Percentiles rank a stretch among this genome's conserved stretches.
Evolutionary conservation across 768 basidiomycete genomes (phyloP).

Genomic region (Hemileccinum rubropunctum): DNA sequence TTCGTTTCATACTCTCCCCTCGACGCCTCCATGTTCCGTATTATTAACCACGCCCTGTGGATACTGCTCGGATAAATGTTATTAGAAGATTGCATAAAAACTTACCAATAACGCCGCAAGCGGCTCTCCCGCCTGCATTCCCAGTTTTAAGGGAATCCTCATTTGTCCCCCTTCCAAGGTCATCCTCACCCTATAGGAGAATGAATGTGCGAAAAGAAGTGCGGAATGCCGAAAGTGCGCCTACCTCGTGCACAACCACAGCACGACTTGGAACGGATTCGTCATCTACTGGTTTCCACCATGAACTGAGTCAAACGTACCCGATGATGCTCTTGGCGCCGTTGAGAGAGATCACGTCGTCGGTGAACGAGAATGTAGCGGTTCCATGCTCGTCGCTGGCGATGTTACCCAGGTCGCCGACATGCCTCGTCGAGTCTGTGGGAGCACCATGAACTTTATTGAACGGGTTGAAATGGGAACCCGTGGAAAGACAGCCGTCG

Average conservation of each 20-base stretch:
- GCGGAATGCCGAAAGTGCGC: not conserved
- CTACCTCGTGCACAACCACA: slow-evolving; percentile 72
- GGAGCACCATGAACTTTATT: slow-evolving; percentile 65
- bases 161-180: slow-evolving; percentile 68
- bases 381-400: slow-evolving; percentile 54
- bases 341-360: slow-evolving; percentile 61
- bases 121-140: slow-evolving; percentile 72
- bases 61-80: not conserved
- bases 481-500: slow-evolving; percentile 65
- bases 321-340: slow-evolving; percentile 69
- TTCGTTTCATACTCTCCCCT: not conserved
- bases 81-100: slow-evolving; percentile 3
- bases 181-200: slow-evolving; percentile 61
- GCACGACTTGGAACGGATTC: slow-evolving; percentile 46
- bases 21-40: not conserved
- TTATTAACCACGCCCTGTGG: slow-evolving; percentile 20
- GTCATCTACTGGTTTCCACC: not conserved
- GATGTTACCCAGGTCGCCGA: slow-evolving; percentile 79
- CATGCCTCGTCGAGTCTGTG: slow-evolving; percentile 53
- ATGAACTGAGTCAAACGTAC: slow-evolving; percentile 35
- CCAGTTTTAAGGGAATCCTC: slow-evolving; percentile 75
- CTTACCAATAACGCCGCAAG: slow-evolving; percentile 79
- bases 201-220: slow-evolving; percentile 9
- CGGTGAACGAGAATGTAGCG: slow-evolving; percentile 57
- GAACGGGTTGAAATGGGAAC: slow-evolving; percentile 77